Evolutionary conservation across 208 protist genomes (phyloP), one percentile per base, ranked within the genome.

Genomic region (Wallacemonas sp.): DNA sequence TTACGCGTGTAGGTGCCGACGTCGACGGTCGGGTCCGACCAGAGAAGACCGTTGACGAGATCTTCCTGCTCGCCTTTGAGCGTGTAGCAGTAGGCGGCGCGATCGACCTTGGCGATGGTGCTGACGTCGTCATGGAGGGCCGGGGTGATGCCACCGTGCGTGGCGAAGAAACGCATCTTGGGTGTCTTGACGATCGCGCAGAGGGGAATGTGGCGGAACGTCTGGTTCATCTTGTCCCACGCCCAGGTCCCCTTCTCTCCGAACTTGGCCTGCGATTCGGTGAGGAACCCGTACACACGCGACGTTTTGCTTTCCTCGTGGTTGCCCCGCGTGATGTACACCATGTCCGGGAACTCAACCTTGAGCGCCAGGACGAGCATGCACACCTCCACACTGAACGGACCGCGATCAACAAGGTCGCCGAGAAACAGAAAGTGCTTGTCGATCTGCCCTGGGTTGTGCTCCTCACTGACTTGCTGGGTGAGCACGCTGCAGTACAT

Each of bases 21-120:
- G 68, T 70, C 88, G 76, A 54, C 96, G 9, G 63, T 88, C 24
- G 99, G 98, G 78, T 99, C 98, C 2, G 96, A 97, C 98, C 98
- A 99, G 6, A 99, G 78, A 16, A 99, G 81, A 46, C 99, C 99
- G 70, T 98, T 98, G 9, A 99, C 78, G 27, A 99, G 75, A 30
- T 98, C 92, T 43, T 83, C 94, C 67, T 99, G 93, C 3, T 96
- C 92, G 1, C 98, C 92, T 49, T 98, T 93, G n/a, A 97, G 96
- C 21, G 95, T 54, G 36, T 70, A 49, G 61, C 77, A 73, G 69
- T 86, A 91, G 34, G 67, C 58, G 11, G 68, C 55, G 19, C 81
- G 68, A n/a, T 81, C 67, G 21, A 88, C 58, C 2, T 32, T 61
- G 2, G 21, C 30, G 32, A 92, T 76, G 4, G 69, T 57, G 2